A percentile compares a stretch with the other conserved stretches of the same genome.
These are phyloP conservation scores for Didymella arachidicola DNA, from an alignment of 2,329 filamentous ascomycete genomes.

Conservation along the genomic window DNA sequence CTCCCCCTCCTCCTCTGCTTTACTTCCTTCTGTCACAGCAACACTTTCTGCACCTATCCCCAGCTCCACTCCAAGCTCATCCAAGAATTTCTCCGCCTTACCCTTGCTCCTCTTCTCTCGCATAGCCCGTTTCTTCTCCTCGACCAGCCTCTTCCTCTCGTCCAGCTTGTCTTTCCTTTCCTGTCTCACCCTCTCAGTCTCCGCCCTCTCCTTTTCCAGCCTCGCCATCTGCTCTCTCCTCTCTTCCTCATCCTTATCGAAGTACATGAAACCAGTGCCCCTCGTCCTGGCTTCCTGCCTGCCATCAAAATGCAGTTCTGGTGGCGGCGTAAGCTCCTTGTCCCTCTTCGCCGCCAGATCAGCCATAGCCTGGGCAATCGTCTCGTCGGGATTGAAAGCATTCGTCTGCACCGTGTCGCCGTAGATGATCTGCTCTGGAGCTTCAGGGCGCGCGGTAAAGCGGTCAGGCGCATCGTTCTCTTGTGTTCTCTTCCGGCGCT, in stretches of 20 bases:
- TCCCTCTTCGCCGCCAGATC: constrained; percentile 80
- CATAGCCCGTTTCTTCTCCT: constrained; percentile 67
- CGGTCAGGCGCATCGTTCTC: constrained; percentile 66
- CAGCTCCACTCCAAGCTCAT: constrained; percentile 54
- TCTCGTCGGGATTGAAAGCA: constrained; percentile 81
- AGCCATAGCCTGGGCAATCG: constrained; percentile 73
- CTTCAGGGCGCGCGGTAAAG: constrained; percentile 72
- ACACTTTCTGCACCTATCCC: too few species aligned
- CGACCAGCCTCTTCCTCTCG: constrained; percentile 70
- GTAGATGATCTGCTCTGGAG: constrained; percentile 77
- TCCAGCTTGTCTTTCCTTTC: constrained; percentile 58
- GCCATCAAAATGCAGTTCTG: constrained; percentile 84
- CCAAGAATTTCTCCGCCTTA: constrained; percentile 76
- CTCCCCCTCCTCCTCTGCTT: too few species aligned
- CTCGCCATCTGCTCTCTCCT: constrained; percentile 77
- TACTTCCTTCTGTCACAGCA: too few species aligned
- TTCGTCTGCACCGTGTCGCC: constrained; percentile 84
- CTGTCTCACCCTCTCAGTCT: constrained; percentile 71
- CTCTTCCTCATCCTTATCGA: constrained; percentile 76
- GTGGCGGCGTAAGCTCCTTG: constrained; percentile 79
- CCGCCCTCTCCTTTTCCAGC: constrained; percentile 70
- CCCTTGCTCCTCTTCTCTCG: constrained; percentile 67
- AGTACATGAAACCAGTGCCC: constrained; percentile 90
- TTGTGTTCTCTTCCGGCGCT: constrained; percentile 61
- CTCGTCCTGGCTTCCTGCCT: constrained; percentile 83